Evolutionary conservation across 371 early-diverging fungal genomes (phyloP).

Genomic region (Syncephalastrum sp.): DNA sequence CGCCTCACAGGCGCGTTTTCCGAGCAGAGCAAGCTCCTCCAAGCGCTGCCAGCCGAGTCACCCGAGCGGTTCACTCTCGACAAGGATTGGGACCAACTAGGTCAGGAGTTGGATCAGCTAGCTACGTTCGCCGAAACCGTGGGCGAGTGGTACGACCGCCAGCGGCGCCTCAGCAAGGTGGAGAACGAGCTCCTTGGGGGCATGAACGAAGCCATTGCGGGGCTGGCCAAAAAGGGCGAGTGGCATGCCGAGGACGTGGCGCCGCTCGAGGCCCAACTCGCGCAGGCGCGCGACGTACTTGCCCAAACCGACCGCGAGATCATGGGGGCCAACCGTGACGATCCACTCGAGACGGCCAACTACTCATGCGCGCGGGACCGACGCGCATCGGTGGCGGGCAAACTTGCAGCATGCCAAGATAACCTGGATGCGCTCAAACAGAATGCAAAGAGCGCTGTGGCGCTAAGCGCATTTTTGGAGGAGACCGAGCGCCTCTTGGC

Average conservation of each 20-base stretch:
- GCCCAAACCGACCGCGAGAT: conserved; percentile 25
- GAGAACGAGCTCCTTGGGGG: conserved; percentile 22
- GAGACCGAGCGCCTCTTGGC: conserved; percentile 24
- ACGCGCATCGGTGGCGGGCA: conserved; percentile 17
- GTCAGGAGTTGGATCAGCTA: conserved; percentile 25
- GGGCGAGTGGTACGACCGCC: conserved; percentile 40
- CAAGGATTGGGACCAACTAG: conserved; percentile 31
- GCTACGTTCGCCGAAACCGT: conserved; percentile 26
- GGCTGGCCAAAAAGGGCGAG: conserved; percentile 20
- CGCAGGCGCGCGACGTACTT: conserved; percentile 22
- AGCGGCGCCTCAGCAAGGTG: conserved; percentile 27
- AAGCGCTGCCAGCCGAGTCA: conserved; percentile 19
- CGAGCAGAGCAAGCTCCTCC: conserved; percentile 18
- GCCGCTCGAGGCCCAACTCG: conserved; percentile 18
- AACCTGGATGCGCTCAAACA: conserved; percentile 25
- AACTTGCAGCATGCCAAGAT: conserved; percentile 15
- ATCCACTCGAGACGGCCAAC: conserved; percentile 44
- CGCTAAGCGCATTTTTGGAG: conserved; percentile 27
- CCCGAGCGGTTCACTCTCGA: conserved; percentile 24
- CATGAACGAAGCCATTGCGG: conserved; percentile 28
- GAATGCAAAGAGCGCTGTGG: conserved; percentile 32
- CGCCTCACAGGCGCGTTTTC: conserved; percentile 15
- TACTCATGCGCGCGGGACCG: conserved; percentile 45
- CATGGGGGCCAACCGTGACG: conserved; percentile 24
- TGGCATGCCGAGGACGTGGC: conserved; percentile 21